Evolutionary conservation across 345 rosid genomes (phyloP), one percentile per base, ranked within the genome.

Genomic region (Syzygium grande): DNA sequence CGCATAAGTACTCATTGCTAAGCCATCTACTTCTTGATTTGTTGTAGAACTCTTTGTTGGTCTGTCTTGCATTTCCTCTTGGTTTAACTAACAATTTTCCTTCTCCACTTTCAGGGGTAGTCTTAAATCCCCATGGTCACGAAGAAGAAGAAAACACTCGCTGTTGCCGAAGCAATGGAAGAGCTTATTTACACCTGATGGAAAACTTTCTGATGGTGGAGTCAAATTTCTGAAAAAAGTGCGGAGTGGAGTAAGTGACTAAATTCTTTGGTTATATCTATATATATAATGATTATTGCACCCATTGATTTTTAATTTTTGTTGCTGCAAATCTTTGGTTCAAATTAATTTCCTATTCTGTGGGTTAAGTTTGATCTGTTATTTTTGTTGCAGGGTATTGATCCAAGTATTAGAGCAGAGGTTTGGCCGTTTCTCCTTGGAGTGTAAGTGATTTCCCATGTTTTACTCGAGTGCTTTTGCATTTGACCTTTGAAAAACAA

Each of bases 401-500:
- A 96, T 92, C 97, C 98, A 86, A 94, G 95, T 92, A 94, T 97
- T 56, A 95, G 99, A 92, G 94, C 95, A 55, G 95, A 95, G 89
- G 99, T 97, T 88, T 97, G 99, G 99, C 99, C 98, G 21, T 97
- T 97, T 90, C 98, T 97, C 85, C 98, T 96, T 88, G 99, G 98
- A 93, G 91, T 96, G 99, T 97, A 95, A 95, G 98, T 56, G 51
- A 16, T 85, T 77, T 53, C 6, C 86, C 49, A 52, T 52, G 58
- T 52, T 84, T 84, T 38, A 84, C 25, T 84, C 27, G 17, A 84
- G 61, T 52, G 27, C 38, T 73, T 63, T 73, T 34, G 46, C 80
- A 34, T 54, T 22, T 38, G 51, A 85, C 16, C 25, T 22, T 30
- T 85, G 65, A 56, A 85, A 51, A 56, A 85, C 63, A 85, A 54